Percentiles rank a stretch among this genome's conserved stretches.
Conservation (phyloP, 768 basidiomycete genomes). For the Candolleomyces aberdarensis region DNA sequence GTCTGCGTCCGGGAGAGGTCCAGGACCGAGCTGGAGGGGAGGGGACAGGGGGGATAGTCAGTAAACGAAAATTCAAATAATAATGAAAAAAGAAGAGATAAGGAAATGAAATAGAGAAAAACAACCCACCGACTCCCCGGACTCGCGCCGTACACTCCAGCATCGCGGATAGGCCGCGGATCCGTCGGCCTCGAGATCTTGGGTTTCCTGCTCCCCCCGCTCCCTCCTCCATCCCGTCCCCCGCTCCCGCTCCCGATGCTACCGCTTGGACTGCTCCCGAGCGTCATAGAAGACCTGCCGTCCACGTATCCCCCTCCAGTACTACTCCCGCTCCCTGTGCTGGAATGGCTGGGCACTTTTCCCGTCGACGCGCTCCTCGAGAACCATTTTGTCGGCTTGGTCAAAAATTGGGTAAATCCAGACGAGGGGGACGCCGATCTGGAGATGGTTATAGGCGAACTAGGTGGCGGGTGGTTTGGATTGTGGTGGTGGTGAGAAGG, state of each 20-base stretch:
- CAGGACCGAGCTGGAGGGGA: conserved; percentile 55
- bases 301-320: too few species aligned
- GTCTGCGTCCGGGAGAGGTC: conserved; percentile 52
- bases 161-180: conserved; percentile 69
- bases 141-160: conserved; percentile 35
- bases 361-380: conserved; percentile 54
- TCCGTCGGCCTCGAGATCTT: conserved; percentile 87
- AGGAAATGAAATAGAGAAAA: conserved; percentile 1
- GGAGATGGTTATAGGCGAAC: too few species aligned
- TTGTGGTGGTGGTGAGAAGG: too few species aligned
- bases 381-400: conserved; percentile 75
- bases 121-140: conserved; percentile 48
- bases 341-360: conserved; percentile 36
- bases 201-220: conserved; percentile 44
- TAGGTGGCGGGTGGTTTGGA: too few species aligned
- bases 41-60: not conserved
- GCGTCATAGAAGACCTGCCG: too few species aligned
- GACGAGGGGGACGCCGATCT: conserved; percentile 66
- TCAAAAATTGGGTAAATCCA: conserved; percentile 61
- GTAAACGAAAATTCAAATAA: conserved; percentile 2
- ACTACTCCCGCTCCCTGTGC: not conserved
- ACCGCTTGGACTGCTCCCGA: too few species aligned
- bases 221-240: too few species aligned
- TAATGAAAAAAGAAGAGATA: not conserved
- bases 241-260: too few species aligned